Base-by-base conservation (phyloP, 305 asterid species). In the Fraxinus albicans region DNA sequence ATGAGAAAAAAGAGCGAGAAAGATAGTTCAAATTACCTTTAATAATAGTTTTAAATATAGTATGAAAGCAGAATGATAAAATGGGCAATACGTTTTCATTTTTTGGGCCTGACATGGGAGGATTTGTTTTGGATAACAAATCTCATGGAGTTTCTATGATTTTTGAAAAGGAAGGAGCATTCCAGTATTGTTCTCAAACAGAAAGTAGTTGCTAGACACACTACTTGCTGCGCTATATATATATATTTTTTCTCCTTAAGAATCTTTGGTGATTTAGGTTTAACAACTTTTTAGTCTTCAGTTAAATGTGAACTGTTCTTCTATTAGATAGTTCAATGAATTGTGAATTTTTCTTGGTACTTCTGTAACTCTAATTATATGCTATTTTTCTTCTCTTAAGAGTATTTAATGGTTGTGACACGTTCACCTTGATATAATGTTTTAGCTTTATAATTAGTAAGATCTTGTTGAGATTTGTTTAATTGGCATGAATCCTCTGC, bases 401-500 rank as follows among this genome's bases (percentile, higher is more conserved):
- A 50, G 33, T 63, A 53, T 58, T 81, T 40, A 74, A 33, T 77
- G 83, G 67, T 70, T 29, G 29, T 58, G 40, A 6, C 42, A 10
- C 76, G 19, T 83, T 36, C 63, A 23, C 42, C 67, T n/a, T 72
- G 9, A 34, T 79, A 34, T n/a, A 63, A 44, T 25, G 15, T 60
- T 19, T 27, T n/a, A n/a, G 10, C 73, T 17, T 72, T 44, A 31
- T 70, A 31, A 58, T 47, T 8, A 29, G 38, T 33, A 75, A 25
- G 81, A 40, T 9, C 73, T 70, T 72, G 33, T 42, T 50, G 12
- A 40, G 40, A 38, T 82, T 40, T 38, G 47, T 25, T 76, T 80
- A 70, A 80, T 84, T 76, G 76, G n/a, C 76, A 82, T 80, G 47
- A 79, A 10, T 33, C 55, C 4, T 69, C 58, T 83, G 83, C 72